Evolutionary conservation across 2,329 filamentous ascomycete genomes (phyloP), one percentile per base, ranked within the genome.

Genomic region (Cadophora gregata): DNA sequence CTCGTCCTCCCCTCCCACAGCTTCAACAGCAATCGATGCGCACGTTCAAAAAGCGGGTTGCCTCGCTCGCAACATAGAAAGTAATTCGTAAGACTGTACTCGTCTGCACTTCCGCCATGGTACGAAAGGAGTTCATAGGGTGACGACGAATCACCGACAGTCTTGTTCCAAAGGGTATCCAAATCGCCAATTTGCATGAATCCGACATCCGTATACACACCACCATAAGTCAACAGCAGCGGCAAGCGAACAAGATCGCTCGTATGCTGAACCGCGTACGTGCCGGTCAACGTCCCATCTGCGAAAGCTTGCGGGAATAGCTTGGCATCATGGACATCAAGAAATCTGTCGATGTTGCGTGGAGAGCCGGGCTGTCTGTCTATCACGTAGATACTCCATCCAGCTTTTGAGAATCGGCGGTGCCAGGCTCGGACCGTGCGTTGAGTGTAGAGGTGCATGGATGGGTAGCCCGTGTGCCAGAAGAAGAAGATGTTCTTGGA

Each of bases 161-260:
- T 85, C 59, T 79, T 70, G 58, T 78, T 77, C 85, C 85, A 89
- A 10, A 88, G 74, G 4, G 77, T 73, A 71, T 88, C 81, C 2
- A 88, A 69, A 75, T 88, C 84, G 7, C 85, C 85, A 67, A 88
- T 86, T 66, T 84, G 83, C 67, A 88, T 79, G 68, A 86, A 74
- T 0, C 86, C 85, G 0, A 85, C 85, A 69, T 88, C 86, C 0
- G 84, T 81, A 70, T 87, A 88, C 0, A 87, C 80, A 31, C 86
- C 86, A 56, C 86, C 86, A 69, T 87, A 85, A 63, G 77, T 80
- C 12, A 86, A 78, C n/a, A 88, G 75, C 14, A 88, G 77, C 2
- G 86, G 86, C 70, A 79, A 87, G 0, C 86, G 82, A 3, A 88
- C 83, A 1, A 89, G 81, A 67, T 89, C 86, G 0, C 85, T 86